Percentiles rank a stretch among this genome's conserved stretches.
phyloP scores from a whole-genome alignment of 257 asterid genomes.

The Penstemon davidsonii region DNA sequence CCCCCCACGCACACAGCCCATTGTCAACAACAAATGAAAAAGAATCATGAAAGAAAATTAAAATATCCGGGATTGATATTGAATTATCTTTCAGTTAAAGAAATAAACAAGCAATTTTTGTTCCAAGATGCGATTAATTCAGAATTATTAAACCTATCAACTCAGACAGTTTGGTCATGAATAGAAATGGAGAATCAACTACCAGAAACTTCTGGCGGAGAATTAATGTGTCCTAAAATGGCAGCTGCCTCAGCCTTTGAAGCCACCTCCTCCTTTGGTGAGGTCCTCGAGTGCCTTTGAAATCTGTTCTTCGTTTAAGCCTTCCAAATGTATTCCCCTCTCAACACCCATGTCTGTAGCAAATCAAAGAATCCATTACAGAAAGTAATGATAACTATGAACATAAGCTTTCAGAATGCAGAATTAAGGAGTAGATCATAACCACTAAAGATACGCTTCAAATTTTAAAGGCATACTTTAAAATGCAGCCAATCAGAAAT shows the following conservation, averaged over 20 bases:
- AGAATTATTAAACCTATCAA: constrained; percentile 13
- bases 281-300: constrained; percentile 80
- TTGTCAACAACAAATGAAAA: constrained; percentile 9
- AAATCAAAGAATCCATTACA: constrained; percentile 13
- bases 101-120: constrained; percentile 23
- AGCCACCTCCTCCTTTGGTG: constrained; percentile 57
- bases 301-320: constrained; percentile 69
- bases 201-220: constrained; percentile 31
- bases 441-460: neutral
- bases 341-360: constrained; percentile 71
- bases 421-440: neutral
- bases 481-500: neutral
- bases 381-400: constrained; percentile 14
- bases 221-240: constrained; percentile 26
- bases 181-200: constrained; percentile 20
- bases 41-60: neutral
- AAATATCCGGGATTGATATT: constrained; percentile 4
- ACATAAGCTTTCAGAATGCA: neutral
- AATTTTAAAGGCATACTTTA: neutral
- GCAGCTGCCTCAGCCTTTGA: constrained; percentile 30
- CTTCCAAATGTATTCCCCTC: constrained; percentile 70
- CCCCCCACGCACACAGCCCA: neutral
- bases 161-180: constrained; percentile 3
- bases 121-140: constrained; percentile 22
- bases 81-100: constrained; percentile 23